phyloP scores from a whole-genome alignment of 257 asterid genomes.

The Nicotiana tabacum region DNA sequence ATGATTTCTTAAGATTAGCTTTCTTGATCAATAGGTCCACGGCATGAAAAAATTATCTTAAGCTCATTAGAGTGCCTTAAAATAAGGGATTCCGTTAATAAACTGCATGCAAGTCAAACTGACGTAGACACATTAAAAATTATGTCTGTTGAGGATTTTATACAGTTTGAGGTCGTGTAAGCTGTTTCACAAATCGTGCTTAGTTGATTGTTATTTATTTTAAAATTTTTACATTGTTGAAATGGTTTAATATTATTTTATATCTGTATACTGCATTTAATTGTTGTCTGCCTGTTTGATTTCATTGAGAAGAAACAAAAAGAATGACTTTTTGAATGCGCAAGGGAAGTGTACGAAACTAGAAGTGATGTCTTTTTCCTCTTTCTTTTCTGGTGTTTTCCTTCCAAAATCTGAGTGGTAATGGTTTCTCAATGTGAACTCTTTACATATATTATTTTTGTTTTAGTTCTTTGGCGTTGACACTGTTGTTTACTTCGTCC shows the following conservation, averaged over 20 bases:
- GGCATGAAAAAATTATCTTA: neutral
- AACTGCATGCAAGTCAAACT: neutral
- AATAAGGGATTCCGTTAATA: neutral
- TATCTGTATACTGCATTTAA: neutral
- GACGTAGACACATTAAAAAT: neutral
- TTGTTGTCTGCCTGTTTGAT: neutral
- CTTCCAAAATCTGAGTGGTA: neutral
- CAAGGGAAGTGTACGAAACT: neutral
- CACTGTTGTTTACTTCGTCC: constrained; percentile 13
- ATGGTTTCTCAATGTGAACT: constrained; percentile 2
- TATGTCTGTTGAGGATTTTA: neutral
- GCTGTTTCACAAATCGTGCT: neutral
- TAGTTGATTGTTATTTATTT: neutral
- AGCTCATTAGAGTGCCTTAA: constrained; percentile 2
- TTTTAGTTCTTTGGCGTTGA: constrained; percentile 7
- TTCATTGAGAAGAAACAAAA: neutral
- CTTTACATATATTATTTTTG: neutral
- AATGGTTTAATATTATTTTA: constrained; percentile 2
- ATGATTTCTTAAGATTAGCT: neutral
- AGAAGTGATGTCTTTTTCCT: neutral
- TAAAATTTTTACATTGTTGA: neutral
- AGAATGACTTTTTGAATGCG: neutral
- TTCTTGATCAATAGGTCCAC: constrained; percentile 5
- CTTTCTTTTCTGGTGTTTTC: constrained; percentile 2
- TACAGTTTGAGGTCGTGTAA: neutral